Base-by-base conservation (phyloP, 306 rosid genomes). In the Urtica urens region DNA sequence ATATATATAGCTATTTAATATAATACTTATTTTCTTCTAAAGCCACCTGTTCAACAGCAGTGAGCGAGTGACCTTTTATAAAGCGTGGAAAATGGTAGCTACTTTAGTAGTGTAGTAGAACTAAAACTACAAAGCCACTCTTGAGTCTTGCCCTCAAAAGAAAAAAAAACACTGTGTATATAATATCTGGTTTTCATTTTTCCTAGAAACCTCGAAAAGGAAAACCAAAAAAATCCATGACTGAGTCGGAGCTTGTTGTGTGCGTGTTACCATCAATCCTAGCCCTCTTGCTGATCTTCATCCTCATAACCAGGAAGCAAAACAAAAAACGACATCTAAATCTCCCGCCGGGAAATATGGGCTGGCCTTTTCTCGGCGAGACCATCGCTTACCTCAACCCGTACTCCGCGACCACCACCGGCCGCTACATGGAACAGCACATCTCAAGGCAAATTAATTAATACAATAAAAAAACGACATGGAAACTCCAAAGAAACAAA, bases 331-430 rank as follows among this genome's bases (percentile, higher is more conserved):
- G 67, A 12, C 76, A 85, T 50, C 18, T 69, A 14, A 78, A 85
- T 49, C 99, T 92, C 26, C 99, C 96, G 3, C 96, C 96, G 0
- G 99, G 99, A 2, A 71, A 63, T 51, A 82, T 79, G 99, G 99
- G 99, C 1, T 85, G 85, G 94, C 99, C 99, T 26, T 76, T 92
- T 43, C 52, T 92, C 22, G 99, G 99, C 0, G 94, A 92, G 67
- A 85, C 94, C 35, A 22, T 92, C 47, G 78, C 68, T 5, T 92
- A 81, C 40, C 72, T 90, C 67, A 80, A 62, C 57, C 96, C 99
- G 52, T 79, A 85, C 70, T 73, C 85, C 63, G 95, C 87, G 3
- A 85, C 78, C 5, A 66, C 96, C 20, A 50, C 64, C 10, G 99
- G 99, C 30, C 74, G 69, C 8, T 90, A 72, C 76, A 85, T 90